Base-by-base conservation (phyloP, 768 basidiomycete species). In the Coprinellus micaceus region DNA sequence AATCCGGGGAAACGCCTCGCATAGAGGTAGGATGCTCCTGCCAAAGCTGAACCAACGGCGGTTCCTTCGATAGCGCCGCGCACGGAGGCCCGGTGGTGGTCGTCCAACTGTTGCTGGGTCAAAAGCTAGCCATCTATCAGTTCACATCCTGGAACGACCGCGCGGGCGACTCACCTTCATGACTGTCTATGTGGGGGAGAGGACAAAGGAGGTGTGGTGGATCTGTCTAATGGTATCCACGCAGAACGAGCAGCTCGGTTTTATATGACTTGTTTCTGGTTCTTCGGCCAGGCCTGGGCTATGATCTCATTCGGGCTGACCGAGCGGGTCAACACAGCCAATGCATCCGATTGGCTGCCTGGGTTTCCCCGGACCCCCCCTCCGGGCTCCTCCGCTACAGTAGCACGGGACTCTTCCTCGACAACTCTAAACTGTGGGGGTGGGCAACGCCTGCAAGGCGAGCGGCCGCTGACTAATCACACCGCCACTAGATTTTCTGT, bases 21-120 rank as follows among this genome's bases (percentile, higher is more conserved):
- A 65, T 80, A 75, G 52, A 81, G 80, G n/a, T 78, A 74, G 19
- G 78, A 84, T 25, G 82, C 69, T 15, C 80, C 70, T 9, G 81
- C 78, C 22, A 80, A 75, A 6, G 76, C 62, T 26, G 81, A 80
- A 54, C 80, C 75, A 28, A 72, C 73, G 33, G 75, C 64, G 61
- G 73, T 58, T 57, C 89, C 83, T 77, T 90, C 83, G 17, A 84
- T 52, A 3, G 82, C 83, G 52, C 88, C 91, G 3, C 82, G 82
- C 49, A 79, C 66, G 28, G 83, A 77, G 25, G 80, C 86, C 15
- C 73, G 73, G 55, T 76, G 74, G 61, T 86, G 83, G 10, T 75
- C 83, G 58, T 72, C 67, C 46, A 75, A 60, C 67, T 85, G 78
- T 68, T 85, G 70, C 60, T 71, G 66, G 66, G 74, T 71, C 51